These are phyloP conservation scores for Eruca vesicaria DNA, from an alignment of 441 rosid species.

Conservation along the genomic window DNA sequence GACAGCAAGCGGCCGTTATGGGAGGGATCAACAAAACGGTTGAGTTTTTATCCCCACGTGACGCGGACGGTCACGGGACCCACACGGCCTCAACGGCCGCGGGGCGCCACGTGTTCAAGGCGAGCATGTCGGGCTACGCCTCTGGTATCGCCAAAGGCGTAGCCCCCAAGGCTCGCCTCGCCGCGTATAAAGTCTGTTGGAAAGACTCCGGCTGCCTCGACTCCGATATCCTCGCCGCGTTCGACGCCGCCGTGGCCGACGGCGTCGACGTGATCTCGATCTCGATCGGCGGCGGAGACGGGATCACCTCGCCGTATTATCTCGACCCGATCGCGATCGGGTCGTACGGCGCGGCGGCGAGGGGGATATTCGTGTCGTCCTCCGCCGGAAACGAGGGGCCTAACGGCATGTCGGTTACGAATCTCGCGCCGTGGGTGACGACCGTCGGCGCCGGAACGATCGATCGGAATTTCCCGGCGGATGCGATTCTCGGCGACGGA, in stretches of 20 bases:
- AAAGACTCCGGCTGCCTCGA: conserved; percentile 9
- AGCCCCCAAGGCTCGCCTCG: conserved; percentile 38
- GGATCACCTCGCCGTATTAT: conserved; percentile 7
- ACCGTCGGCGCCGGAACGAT: conserved; percentile 7
- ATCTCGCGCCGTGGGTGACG: conserved; percentile 1
- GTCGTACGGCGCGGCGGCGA: not conserved
- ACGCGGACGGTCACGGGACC: conserved; percentile 90
- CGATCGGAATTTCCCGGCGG: not conserved
- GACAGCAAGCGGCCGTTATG: conserved; percentile 56
- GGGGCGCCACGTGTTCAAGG: conserved; percentile 45
- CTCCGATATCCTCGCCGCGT: not conserved
- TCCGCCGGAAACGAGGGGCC: conserved; percentile 11
- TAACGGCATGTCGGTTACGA: conserved; percentile 13
- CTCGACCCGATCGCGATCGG: conserved; percentile 6
- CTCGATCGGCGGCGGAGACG: conserved; percentile 10
- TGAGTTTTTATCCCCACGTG: conserved; percentile 77
- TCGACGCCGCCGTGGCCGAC: not conserved
- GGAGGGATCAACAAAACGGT: conserved; percentile 63
- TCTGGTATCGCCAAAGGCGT: conserved; percentile 8
- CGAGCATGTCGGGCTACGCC: conserved; percentile 29
- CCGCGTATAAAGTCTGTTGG: not conserved
- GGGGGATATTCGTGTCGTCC: not conserved
- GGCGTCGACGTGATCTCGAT: not conserved
- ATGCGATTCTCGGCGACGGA: not conserved
- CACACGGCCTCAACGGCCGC: conserved; percentile 89